phyloP scores from a whole-genome alignment of 73 alveolate genomes.

The Symbiodinium natans region DNA sequence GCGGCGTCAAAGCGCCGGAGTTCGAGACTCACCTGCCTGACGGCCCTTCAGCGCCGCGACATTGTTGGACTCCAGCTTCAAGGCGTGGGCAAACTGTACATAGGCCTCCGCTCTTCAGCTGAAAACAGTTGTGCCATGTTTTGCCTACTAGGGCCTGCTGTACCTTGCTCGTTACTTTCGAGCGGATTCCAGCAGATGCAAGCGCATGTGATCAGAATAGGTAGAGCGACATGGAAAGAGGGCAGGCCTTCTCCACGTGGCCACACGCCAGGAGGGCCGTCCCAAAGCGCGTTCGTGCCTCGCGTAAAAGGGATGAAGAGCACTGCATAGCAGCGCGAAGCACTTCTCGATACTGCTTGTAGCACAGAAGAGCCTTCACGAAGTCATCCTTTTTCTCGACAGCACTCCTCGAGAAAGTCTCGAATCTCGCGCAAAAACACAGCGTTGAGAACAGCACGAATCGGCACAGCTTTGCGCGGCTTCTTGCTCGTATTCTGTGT shows the following conservation, averaged over 20 bases:
- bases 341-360: not conserved
- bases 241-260: conserved; percentile 69
- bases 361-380: conserved; percentile 36
- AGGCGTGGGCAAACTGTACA: conserved; percentile 71
- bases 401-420: not conserved
- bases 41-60: conserved; percentile 64
- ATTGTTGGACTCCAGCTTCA: conserved; percentile 74
- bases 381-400: conserved; percentile 81
- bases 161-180: too few relatives aligned
- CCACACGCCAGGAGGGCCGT: conserved; percentile 83
- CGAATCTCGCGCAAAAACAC: not conserved
- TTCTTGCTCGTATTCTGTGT: too few relatives aligned
- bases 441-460: too few relatives aligned
- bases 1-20: not conserved
- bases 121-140: too few relatives aligned
- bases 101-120: conserved; percentile 35
- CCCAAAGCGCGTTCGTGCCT: conserved; percentile 75
- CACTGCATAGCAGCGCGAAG: not conserved
- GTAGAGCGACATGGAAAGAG: not conserved
- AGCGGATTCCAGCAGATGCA: not conserved
- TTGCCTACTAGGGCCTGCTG: too few relatives aligned
- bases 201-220: not conserved
- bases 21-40: not conserved
- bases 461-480: too few relatives aligned
- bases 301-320: not conserved